Evolutionary conservation across 345 rosid genomes (phyloP), one percentile per base, ranked within the genome.

Genomic region (Camelina sativa): DNA sequence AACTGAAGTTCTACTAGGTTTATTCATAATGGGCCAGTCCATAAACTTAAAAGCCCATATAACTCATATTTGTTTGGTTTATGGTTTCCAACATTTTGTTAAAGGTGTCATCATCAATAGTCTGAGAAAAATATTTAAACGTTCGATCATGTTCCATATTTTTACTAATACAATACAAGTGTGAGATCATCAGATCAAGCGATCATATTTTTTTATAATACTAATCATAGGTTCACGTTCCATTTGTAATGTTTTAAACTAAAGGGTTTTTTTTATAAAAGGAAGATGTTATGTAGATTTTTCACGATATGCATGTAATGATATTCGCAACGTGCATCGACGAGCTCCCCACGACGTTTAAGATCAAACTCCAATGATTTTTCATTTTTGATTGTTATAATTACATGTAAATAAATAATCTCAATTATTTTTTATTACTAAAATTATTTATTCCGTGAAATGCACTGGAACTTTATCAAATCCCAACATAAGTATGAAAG

Each of bases 261-360:
- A n/a, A n/a, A n/a, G n/a, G n/a, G n/a, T 51, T 2, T 13, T 65
- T 17, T 38, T 61, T 19, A 17, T 3, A 3, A 8, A 12, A 13
- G 3, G 15, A 46, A 13, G 15, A 37, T 23, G 17, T 23, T 17
- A n/a, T 54, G 13, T 0, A 37, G 6, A 17, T 4, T 20, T 28
- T 41, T 75, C 74, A 67, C 57, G 69, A 68, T 75, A 68, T 75
- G 74, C 79, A 68, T 75, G 79, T 46, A 69, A 68, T 75, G 48
- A 60, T 8, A 37, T 8, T 68, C 10, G 56, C 34, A 76, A 76
- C 79, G 79, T 68, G 79, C 79, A 34, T 76, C 30, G 38, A 61
- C 79, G 57, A 76, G 58, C 69, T 2, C 12, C 41, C 69, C 74
- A 76, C 74, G 69, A 68, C 48, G 28, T 54, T 6, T 73, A 56